These are phyloP conservation scores for Botrytis aclada DNA, from an alignment of 2,329 filamentous ascomycete genomes.

Conservation along the genomic window DNA sequence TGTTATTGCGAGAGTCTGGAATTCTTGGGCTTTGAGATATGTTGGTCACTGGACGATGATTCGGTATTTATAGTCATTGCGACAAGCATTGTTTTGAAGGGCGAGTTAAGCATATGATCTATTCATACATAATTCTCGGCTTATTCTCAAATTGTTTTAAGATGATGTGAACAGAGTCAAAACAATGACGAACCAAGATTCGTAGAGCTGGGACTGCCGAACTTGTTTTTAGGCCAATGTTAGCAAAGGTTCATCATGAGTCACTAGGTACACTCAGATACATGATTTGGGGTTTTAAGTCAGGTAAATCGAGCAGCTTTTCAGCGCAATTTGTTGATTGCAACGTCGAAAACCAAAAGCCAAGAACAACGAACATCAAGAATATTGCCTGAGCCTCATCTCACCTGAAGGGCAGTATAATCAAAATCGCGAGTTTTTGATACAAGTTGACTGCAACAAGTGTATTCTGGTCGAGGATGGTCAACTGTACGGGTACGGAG, in stretches of 20 bases:
- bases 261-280: not conserved
- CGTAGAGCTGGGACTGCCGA: not conserved
- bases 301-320: not conserved
- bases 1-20: not conserved
- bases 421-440: not conserved
- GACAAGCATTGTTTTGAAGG: not conserved
- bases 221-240: not conserved
- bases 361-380: not conserved
- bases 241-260: not conserved
- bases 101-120: not conserved
- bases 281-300: not conserved
- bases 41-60: not conserved
- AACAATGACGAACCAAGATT: not conserved
- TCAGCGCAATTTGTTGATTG: not conserved
- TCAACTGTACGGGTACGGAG: not conserved
- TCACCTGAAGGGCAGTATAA: rapidly evolving
- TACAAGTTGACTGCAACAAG: not conserved
- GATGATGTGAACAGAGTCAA: not conserved
- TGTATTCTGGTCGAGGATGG: not conserved
- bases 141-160: not conserved
- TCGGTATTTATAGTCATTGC: not conserved
- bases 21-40: not conserved
- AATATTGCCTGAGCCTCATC: not conserved
- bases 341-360: not conserved
- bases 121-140: not conserved